A percentile compares a stretch with the other conserved stretches of the same genome.
Conservation (phyloP, 2,329 filamentous ascomycete species). For the Diplodia scrobiculata region DNA sequence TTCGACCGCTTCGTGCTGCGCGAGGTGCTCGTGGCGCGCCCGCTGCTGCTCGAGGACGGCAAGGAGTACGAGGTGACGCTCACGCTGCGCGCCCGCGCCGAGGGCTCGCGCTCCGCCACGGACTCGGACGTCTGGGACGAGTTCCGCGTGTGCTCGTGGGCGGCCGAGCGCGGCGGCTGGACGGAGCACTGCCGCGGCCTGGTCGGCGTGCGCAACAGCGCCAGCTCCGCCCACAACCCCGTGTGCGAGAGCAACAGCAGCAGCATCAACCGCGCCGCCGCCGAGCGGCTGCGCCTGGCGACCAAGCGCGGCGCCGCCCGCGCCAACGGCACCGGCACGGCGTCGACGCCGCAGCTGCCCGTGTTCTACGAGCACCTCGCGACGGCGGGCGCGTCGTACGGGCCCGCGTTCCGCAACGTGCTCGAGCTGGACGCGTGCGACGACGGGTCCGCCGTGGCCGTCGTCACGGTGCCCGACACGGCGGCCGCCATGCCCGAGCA, state of each 20-base stretch:
- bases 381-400: conserved; percentile 23
- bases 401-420: conserved; percentile 21
- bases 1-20: conserved; percentile 21
- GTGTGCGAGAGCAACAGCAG: background rate
- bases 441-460: background rate
- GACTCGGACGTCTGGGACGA: conserved; percentile 27
- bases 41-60: conserved; percentile 25
- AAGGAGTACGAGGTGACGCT: conserved; percentile 5
- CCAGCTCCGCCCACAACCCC: background rate
- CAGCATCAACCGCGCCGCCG: background rate
- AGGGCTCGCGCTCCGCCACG: conserved; percentile 5
- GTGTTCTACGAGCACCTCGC: conserved; percentile 16
- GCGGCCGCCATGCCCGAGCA: conserved; percentile 13
- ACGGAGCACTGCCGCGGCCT: conserved; percentile 28
- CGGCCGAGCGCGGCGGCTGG: conserved; percentile 17
- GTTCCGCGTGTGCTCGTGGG: conserved; percentile 27
- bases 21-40: conserved; percentile 5
- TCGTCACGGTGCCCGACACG: conserved; percentile 20
- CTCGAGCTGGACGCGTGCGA: background rate
- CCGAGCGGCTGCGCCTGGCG: background rate
- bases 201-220: conserved; percentile 19
- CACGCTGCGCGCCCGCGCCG: conserved; percentile 12
- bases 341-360: too few relatives aligned
- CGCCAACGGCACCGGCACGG: background rate
- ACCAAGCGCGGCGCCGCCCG: background rate